Conservation (phyloP, 768 basidiomycete genomes). For the Udeniomyces megalosporus region DNA sequence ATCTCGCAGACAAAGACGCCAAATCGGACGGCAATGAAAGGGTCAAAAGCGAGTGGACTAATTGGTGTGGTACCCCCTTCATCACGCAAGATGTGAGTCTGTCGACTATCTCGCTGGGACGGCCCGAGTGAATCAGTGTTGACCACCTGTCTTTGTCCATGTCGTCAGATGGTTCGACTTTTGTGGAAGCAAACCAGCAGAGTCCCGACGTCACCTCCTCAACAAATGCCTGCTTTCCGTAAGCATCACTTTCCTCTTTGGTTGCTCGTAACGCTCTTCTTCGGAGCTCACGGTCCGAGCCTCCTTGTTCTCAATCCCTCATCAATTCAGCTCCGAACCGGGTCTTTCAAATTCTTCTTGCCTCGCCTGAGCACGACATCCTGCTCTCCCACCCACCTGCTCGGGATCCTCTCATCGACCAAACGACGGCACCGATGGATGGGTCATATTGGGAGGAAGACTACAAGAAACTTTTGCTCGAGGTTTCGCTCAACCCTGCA, state of each 20-base stretch:
- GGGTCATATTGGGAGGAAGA: conserved; percentile 28
- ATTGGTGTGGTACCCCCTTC: conserved; percentile 69
- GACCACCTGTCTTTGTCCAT: conserved; percentile 35
- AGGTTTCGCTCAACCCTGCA: conserved; percentile 25
- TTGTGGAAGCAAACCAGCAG: conserved; percentile 21
- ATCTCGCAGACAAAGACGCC: conserved; percentile 29
- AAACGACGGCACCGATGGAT: conserved; percentile 18
- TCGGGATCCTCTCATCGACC: conserved; percentile 6
- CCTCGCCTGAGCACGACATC: conserved; percentile 42
- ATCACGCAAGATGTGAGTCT: conserved; percentile 34
- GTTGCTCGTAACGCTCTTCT: too few relatives aligned
- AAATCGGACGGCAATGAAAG: conserved; percentile 55
- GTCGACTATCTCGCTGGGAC: neutral
- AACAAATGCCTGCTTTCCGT: conserved; percentile 19
- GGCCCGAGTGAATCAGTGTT: too few relatives aligned
- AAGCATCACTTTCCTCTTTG: too few relatives aligned
- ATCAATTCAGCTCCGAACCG: conserved; percentile 29
- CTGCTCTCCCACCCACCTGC: conserved; percentile 60
- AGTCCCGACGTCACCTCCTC: conserved; percentile 15
- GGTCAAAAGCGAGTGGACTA: conserved; percentile 60
- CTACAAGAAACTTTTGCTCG: conserved; percentile 25
- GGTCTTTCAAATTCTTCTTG: conserved; percentile 64
- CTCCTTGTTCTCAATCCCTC: neutral
- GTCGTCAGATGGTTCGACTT: conserved; percentile 25
- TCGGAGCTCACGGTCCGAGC: too few relatives aligned